Evolutionary conservation across 768 basidiomycete species (phyloP).

Genomic region (Boletus rubroflammeus): DNA sequence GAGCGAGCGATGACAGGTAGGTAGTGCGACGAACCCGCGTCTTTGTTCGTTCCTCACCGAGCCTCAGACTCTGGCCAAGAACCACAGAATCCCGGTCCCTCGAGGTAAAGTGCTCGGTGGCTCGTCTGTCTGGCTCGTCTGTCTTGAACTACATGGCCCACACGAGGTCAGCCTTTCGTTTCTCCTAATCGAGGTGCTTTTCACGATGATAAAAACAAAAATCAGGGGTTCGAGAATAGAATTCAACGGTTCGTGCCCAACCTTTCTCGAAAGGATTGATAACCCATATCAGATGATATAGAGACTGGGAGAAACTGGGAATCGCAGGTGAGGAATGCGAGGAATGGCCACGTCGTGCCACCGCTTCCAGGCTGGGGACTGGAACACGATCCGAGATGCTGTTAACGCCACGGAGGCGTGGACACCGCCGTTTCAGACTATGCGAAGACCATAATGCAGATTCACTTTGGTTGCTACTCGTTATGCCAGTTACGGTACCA

Average conservation of each 20-base stretch:
- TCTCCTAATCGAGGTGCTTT: not conserved
- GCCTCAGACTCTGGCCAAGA: constrained; percentile 5
- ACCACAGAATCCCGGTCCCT: constrained; percentile 6
- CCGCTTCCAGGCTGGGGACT: constrained; percentile 11
- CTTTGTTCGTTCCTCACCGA: constrained; percentile 5
- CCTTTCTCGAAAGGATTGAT: not conserved
- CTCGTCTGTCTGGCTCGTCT: constrained; percentile 10
- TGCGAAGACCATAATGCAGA: constrained; percentile 14
- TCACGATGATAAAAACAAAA: not conserved
- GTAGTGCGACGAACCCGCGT: not conserved
- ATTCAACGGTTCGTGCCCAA: constrained; percentile 3
- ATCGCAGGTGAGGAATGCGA: constrained; percentile 7
- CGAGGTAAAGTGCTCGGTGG: constrained; percentile 12
- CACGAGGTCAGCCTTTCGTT: not conserved
- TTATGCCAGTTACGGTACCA: constrained; percentile 12
- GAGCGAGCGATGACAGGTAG: constrained; percentile 3
- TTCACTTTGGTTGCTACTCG: no score
- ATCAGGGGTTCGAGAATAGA: constrained; percentile 15
- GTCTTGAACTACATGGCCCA: constrained; percentile 13
- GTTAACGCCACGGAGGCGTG: constrained; percentile 13
- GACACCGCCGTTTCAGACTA: constrained; percentile 11
- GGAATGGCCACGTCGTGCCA: not conserved
- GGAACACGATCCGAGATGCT: constrained; percentile 10
- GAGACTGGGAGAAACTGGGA: constrained; percentile 15
- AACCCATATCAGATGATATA: not conserved